Percentiles rank a stretch among this genome's conserved stretches.
Conservation (phyloP, 2,329 filamentous ascomycete species). For the Fusarium circinatum region DNA sequence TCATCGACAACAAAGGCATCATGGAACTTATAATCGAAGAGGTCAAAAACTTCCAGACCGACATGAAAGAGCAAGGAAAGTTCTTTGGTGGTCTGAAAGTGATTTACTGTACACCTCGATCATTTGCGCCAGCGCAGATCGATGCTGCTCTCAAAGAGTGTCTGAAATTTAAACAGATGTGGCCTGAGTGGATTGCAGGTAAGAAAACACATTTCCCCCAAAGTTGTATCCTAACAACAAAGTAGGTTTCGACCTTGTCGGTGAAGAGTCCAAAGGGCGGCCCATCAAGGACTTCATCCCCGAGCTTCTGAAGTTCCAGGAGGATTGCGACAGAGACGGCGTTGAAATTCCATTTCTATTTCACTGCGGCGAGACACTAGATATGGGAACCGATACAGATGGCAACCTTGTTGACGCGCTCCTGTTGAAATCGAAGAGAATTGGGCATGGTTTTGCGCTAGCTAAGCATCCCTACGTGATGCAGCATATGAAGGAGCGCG, state of each 20-base stretch:
- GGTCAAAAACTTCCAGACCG: slow-evolving; percentile 58
- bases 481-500: slow-evolving; percentile 69
- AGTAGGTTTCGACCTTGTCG: slow-evolving; percentile 75
- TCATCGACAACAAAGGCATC: slow-evolving; percentile 67
- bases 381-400: slow-evolving; percentile 71
- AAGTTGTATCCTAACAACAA: background rate
- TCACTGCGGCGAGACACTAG: slow-evolving; percentile 80
- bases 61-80: slow-evolving; percentile 42
- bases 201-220: slow-evolving; percentile 38
- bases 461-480: slow-evolving; percentile 74
- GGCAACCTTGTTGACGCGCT: slow-evolving; percentile 77
- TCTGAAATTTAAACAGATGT: slow-evolving; percentile 66
- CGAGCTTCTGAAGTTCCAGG: slow-evolving; percentile 66
- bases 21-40: slow-evolving; percentile 69
- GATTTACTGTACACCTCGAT: slow-evolving; percentile 76
- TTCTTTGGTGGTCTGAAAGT: slow-evolving; percentile 74
- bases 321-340: slow-evolving; percentile 57
- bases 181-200: slow-evolving; percentile 72
- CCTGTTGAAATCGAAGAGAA: slow-evolving; percentile 72
- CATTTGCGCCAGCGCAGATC: slow-evolving; percentile 62
- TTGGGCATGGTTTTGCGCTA: slow-evolving; percentile 79
- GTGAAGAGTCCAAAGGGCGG: slow-evolving; percentile 70
- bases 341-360: slow-evolving; percentile 77
- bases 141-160: slow-evolving; percentile 68
- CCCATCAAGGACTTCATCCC: slow-evolving; percentile 66